These are phyloP conservation scores for Puccinia hordei DNA, from an alignment of 1,284 basidiomycete genomes.

Conservation along the genomic window DNA sequence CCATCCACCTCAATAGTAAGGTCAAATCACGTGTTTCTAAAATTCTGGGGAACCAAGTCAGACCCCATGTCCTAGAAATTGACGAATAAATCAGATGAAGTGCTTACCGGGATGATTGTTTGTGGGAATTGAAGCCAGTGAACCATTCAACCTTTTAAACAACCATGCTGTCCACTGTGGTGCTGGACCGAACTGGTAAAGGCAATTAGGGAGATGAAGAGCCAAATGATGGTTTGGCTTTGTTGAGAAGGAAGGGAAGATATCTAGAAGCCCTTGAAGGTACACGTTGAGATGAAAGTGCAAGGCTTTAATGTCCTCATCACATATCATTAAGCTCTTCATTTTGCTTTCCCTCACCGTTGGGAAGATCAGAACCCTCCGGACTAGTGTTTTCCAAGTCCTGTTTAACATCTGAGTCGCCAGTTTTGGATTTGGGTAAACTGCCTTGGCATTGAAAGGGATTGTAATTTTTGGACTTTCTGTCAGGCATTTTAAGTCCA, in stretches of 20 bases:
- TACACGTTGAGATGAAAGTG: constrained; percentile 13
- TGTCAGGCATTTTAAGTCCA: constrained; percentile 26
- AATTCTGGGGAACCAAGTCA: neutral
- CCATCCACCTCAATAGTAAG: neutral
- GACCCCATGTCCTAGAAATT: neutral
- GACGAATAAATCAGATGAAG: neutral
- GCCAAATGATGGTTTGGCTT: constrained; percentile 43
- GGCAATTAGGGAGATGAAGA: constrained; percentile 26
- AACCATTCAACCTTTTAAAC: constrained; percentile 15
- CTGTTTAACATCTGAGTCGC: too few relatives aligned
- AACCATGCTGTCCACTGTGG: constrained; percentile 40
- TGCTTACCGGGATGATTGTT: neutral
- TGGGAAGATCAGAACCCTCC: too few relatives aligned
- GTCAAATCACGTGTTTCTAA: neutral
- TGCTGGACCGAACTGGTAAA: constrained; percentile 14
- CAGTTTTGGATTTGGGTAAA: too few relatives aligned
- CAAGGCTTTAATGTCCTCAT: constrained; percentile 14
- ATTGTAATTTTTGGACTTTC: neutral
- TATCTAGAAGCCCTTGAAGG: neutral
- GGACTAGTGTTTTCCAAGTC: too few relatives aligned
- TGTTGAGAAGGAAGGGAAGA: constrained; percentile 14
- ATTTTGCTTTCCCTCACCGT: too few relatives aligned
- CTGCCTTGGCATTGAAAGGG: too few relatives aligned
- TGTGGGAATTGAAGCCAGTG: constrained; percentile 63
- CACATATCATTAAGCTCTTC: neutral